phyloP scores from a whole-genome alignment of 2,329 filamentous ascomycete genomes.

The Beauveria brongniartii region DNA sequence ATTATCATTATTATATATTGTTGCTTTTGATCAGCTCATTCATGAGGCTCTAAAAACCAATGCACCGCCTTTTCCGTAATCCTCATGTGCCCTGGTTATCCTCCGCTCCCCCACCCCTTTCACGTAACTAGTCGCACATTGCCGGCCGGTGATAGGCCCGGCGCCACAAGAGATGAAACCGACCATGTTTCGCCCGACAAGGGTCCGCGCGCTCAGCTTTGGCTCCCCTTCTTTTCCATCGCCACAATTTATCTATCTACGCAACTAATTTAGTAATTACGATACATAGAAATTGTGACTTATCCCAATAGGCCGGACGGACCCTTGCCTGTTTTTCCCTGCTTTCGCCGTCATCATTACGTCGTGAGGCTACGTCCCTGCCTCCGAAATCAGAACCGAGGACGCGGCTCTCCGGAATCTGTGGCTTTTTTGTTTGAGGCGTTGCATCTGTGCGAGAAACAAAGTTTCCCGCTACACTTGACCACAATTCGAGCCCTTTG shows the following conservation, averaged over 20 bases:
- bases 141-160: slow-evolving; percentile 14
- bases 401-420: neutral
- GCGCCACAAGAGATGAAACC: slow-evolving; percentile 18
- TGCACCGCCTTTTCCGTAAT: neutral
- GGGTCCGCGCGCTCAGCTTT: neutral
- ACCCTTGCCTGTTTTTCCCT: neutral
- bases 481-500: neutral
- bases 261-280: too few species aligned
- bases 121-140: neutral
- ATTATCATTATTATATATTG: too few species aligned
- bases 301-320: neutral
- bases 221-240: neutral
- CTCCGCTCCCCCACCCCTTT: neutral
- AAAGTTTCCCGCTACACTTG: neutral
- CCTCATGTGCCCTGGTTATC: neutral
- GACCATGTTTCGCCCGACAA: slow-evolving; percentile 18
- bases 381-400: neutral
- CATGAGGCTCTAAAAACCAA: too few species aligned
- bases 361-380: neutral
- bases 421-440: neutral
- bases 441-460: slow-evolving; percentile 1
- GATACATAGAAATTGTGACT: neutral
- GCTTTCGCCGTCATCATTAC: neutral
- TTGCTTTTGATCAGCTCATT: too few species aligned
- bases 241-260: neutral